These are phyloP conservation scores for Jacaranda mimosifolia DNA, from an alignment of 257 asterid species.

Conservation along the genomic window DNA sequence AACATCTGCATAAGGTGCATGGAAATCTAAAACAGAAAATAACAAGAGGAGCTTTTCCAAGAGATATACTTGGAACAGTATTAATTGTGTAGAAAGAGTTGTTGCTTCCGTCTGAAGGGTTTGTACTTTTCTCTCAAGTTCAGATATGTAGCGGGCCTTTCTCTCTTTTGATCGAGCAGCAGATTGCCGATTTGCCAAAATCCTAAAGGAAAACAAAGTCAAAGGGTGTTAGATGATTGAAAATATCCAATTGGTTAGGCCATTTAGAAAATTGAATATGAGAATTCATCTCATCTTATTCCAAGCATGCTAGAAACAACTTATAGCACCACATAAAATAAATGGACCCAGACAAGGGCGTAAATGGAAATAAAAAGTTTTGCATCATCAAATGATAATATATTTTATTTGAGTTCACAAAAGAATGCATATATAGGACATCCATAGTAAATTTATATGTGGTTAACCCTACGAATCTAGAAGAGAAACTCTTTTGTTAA, in stretches of 20 bases:
- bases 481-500: too few species aligned
- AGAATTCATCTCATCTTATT: too few species aligned
- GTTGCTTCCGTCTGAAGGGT: conserved; percentile 95
- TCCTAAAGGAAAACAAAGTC: conserved; percentile 53
- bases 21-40: not conserved
- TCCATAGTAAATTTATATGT: too few species aligned
- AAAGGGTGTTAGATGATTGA: not conserved
- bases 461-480: too few species aligned
- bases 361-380: not conserved
- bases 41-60: not conserved
- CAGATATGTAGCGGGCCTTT: conserved; percentile 82
- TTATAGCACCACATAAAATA: not conserved
- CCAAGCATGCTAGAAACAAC: not conserved
- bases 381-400: not conserved
- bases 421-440: not conserved
- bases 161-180: conserved; percentile 96
- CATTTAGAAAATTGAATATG: too few species aligned
- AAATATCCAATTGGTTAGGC: too few species aligned
- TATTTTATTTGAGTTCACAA: not conserved
- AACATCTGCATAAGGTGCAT: not conserved
- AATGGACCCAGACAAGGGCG: not conserved
- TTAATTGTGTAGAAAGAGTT: conserved; percentile 84
- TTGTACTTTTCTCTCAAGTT: conserved; percentile 96
- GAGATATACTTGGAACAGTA: conserved; percentile 70
- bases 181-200: conserved; percentile 93